phyloP scores from a whole-genome alignment of 2,329 filamentous ascomycete species.

The Lomentospora prolificans region DNA sequence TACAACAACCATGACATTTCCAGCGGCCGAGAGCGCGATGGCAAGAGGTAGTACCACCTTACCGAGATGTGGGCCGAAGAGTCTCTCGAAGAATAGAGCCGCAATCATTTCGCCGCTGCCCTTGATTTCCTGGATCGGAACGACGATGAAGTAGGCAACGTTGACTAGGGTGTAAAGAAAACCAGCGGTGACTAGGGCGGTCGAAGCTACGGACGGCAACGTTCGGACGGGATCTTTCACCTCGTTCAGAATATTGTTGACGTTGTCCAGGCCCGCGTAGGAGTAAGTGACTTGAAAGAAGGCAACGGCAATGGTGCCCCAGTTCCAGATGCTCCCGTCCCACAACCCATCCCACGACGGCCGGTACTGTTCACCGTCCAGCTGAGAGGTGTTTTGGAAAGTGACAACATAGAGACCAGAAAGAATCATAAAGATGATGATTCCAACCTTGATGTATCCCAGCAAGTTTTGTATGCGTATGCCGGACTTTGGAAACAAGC shows the following conservation, averaged over 20 bases:
- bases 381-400: conserved; percentile 22
- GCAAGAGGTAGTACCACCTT: conserved; percentile 49
- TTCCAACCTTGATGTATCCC: conserved; percentile 52
- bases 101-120: conserved; percentile 57
- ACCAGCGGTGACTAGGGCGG: conserved; percentile 51
- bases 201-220: conserved; percentile 49
- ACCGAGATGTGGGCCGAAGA: conserved; percentile 51
- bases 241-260: conserved; percentile 63
- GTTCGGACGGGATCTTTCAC: conserved; percentile 59
- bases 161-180: conserved; percentile 59
- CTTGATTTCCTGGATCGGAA: conserved; percentile 58
- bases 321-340: conserved; percentile 59
- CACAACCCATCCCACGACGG: conserved; percentile 44
- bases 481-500: conserved; percentile 45
- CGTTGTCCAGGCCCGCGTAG: conserved; percentile 55
- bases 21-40: conserved; percentile 57
- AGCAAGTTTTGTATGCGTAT: conserved; percentile 51
- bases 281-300: conserved; percentile 62
- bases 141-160: conserved; percentile 50
- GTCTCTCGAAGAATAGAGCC: conserved; percentile 54
- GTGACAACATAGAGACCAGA: conserved; percentile 50
- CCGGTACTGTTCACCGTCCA: conserved; percentile 7
- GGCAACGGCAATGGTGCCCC: conserved; percentile 55
- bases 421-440: conserved; percentile 51
- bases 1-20: conserved; percentile 65